Percentiles rank a stretch among this genome's conserved stretches.
These are phyloP conservation scores for Chenopodium album DNA, from an alignment of 148 eudicot genomes.

Conservation along the genomic window DNA sequence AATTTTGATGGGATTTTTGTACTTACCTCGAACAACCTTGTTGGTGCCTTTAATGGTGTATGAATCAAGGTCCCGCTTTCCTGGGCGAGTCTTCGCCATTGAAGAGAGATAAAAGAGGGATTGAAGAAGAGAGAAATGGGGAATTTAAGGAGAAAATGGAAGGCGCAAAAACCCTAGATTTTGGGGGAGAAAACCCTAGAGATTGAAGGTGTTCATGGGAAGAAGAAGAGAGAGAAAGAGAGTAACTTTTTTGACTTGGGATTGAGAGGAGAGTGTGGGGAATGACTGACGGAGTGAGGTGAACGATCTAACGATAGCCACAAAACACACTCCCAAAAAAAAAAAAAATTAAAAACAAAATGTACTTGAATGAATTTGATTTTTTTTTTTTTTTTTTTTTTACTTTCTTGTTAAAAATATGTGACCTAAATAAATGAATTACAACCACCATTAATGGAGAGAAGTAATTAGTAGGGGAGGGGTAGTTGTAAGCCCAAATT, in stretches of 20 bases:
- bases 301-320: background rate
- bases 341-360: background rate
- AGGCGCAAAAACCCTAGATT: conserved; percentile 31
- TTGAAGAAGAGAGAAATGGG: conserved; percentile 24
- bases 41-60: conserved; percentile 75
- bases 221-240: background rate
- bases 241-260: conserved; percentile 6
- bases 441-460: too few relatives aligned
- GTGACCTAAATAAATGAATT: too few relatives aligned
- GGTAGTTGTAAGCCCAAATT: too few relatives aligned
- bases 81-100: conserved; percentile 68
- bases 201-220: background rate
- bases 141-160: conserved; percentile 21
- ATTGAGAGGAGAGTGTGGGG: background rate
- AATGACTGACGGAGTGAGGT: background rate
- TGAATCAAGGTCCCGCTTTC: conserved; percentile 58
- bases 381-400: too few relatives aligned
- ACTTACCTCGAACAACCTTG: conserved; percentile 62
- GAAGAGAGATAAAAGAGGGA: conserved; percentile 18
- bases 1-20: background rate
- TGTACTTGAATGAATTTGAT: background rate
- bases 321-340: background rate
- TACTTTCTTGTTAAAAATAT: too few relatives aligned
- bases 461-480: too few relatives aligned
- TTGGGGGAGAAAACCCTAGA: conserved; percentile 19